These are phyloP conservation scores for Sphaerobolus stellatus DNA, from an alignment of 1,284 basidiomycete genomes.

Conservation along the genomic window DNA sequence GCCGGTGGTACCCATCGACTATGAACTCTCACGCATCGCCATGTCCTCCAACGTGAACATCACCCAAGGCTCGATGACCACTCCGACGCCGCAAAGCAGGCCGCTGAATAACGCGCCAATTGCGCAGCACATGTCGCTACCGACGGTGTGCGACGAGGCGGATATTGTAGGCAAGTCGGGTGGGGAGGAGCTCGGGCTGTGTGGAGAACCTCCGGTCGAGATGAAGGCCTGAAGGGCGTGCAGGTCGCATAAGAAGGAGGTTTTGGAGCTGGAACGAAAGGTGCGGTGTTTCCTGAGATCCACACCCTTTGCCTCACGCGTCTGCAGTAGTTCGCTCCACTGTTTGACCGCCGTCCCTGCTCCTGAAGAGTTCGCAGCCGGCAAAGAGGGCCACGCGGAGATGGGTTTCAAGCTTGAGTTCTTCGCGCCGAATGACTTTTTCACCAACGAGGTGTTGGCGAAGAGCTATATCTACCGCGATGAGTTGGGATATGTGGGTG, in stretches of 20 bases:
- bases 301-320: slow-evolving; percentile 13
- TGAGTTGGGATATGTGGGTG: slow-evolving; percentile 90
- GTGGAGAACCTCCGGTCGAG: slow-evolving; percentile 83
- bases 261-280: slow-evolving; percentile 96
- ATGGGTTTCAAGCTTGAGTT: slow-evolving; percentile 93
- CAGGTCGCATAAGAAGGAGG: slow-evolving; percentile 93
- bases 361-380: too few relatives aligned
- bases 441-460: slow-evolving; percentile 79
- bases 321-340: slow-evolving; percentile 67
- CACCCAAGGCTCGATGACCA: slow-evolving; percentile 47
- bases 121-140: slow-evolving; percentile 62
- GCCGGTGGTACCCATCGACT: too few relatives aligned
- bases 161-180: slow-evolving; percentile 63
- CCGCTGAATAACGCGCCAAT: slow-evolving; percentile 72
- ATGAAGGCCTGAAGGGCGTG: slow-evolving; percentile 93
- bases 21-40: too few relatives aligned
- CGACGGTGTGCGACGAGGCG: slow-evolving; percentile 66
- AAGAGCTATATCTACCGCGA: slow-evolving; percentile 97
- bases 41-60: slow-evolving; percentile 29
- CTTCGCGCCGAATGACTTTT: slow-evolving; percentile 86
- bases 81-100: slow-evolving; percentile 82
- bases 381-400: too few relatives aligned
- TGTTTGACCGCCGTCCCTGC: slow-evolving; percentile 90
- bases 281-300: slow-evolving; percentile 37
- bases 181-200: slow-evolving; percentile 74